These are phyloP conservation scores for Lotus japonicus DNA, from an alignment of 306 rosid species.

Conservation along the genomic window DNA sequence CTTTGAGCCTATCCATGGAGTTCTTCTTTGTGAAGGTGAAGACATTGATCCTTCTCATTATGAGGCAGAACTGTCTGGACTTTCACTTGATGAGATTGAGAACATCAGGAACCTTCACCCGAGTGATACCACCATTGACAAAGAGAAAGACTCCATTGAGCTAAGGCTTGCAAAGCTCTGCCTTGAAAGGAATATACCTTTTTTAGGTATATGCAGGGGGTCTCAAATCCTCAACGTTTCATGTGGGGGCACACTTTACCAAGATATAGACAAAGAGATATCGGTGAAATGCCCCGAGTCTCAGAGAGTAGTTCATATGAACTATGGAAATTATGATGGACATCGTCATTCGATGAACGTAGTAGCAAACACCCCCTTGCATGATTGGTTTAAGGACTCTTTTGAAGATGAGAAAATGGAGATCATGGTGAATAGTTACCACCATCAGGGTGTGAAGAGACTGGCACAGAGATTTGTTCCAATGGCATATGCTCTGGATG, in stretches of 20 bases:
- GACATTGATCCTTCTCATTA: slow-evolving; percentile 78
- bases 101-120: slow-evolving; percentile 52
- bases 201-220: slow-evolving; percentile 69
- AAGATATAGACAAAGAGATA: slow-evolving; percentile 57
- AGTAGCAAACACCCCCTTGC: slow-evolving; percentile 20
- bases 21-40: slow-evolving; percentile 76
- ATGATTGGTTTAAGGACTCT: slow-evolving; percentile 38
- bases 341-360: slow-evolving; percentile 29
- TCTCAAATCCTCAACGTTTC: slow-evolving; percentile 72
- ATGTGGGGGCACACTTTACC: slow-evolving; percentile 69
- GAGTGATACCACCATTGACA: slow-evolving; percentile 61
- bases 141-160: slow-evolving; percentile 70
- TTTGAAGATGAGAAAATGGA: slow-evolving; percentile 27
- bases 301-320: slow-evolving; percentile 42
- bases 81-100: slow-evolving; percentile 49
- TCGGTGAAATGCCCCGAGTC: slow-evolving; percentile 13
- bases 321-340: slow-evolving; percentile 50
- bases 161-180: slow-evolving; percentile 61
- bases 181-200: slow-evolving; percentile 66
- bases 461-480: slow-evolving; percentile 33
- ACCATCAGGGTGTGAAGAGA: slow-evolving; percentile 40
- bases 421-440: slow-evolving; percentile 46
- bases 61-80: slow-evolving; percentile 31
- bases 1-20: slow-evolving; percentile 83
- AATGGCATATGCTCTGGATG: slow-evolving; percentile 35